Percentiles rank a stretch among this genome's conserved stretches.
These are phyloP conservation scores for Paraconiothyrium sp. DNA, from an alignment of 2,329 filamentous ascomycete species.

Conservation along the genomic window DNA sequence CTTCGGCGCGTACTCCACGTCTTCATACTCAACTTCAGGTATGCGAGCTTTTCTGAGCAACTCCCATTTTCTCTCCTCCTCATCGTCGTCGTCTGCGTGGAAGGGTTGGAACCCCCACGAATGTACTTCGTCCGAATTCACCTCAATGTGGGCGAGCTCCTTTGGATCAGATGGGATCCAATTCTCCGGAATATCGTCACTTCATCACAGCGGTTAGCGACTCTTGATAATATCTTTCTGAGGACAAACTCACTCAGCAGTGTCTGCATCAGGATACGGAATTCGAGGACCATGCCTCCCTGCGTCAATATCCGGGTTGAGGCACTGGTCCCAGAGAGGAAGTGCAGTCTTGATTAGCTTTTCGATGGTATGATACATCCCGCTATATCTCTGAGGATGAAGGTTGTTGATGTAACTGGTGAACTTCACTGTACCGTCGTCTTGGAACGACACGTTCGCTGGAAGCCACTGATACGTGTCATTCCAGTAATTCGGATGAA, in stretches of 20 bases:
- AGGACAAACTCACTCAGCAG: slow-evolving; percentile 11
- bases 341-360: slow-evolving; percentile 27
- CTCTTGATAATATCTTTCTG: background rate
- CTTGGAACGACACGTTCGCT: slow-evolving; percentile 55
- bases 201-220: background rate
- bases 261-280: slow-evolving; percentile 3
- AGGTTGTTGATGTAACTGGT: slow-evolving; percentile 62
- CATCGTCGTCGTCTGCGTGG: slow-evolving; percentile 1
- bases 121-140: slow-evolving; percentile 16
- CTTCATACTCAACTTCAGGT: slow-evolving; percentile 19
- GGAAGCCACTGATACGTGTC: slow-evolving; percentile 60
- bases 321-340: slow-evolving; percentile 29
- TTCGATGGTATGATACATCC: slow-evolving; percentile 30
- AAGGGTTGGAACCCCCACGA: background rate
- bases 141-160: slow-evolving; percentile 15
- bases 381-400: slow-evolving; percentile 51
- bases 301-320: background rate
- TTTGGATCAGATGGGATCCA: slow-evolving; percentile 23
- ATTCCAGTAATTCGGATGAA: slow-evolving; percentile 31
- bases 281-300: slow-evolving; percentile 17
- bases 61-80: slow-evolving; percentile 28
- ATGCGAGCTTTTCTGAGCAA: slow-evolving; percentile 28
- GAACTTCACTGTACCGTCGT: slow-evolving; percentile 49
- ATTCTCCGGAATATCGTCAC: slow-evolving; percentile 20
- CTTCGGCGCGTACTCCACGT: slow-evolving; percentile 28